Base-by-base conservation (phyloP, 2,329 filamentous ascomycete genomes). In the Penicillium digitatum region DNA sequence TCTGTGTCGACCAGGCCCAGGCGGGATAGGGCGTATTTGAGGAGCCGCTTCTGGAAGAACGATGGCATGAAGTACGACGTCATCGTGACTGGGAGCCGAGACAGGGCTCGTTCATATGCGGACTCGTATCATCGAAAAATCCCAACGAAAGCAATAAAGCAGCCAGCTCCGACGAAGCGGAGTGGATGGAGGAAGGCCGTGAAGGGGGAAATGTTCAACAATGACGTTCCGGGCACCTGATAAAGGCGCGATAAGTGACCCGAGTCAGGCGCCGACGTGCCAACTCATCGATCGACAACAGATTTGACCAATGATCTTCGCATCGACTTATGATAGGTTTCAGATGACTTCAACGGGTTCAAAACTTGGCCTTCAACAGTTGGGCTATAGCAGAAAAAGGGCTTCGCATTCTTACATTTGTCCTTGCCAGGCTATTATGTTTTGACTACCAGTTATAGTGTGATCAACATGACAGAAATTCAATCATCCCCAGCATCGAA, bases 1-100 rank as follows among this genome's bases (percentile, higher is more conserved):
- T 95, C 88, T 54, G 90, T 88, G 68, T 97, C 94, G 56, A 99
- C 83, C 52, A 96, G 81, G 64, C 95, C 91, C 56, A 96, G 81
- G 55, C 87, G 86, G 24, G 88, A 87, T 39, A 99, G 79, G 47
- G 87, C 90, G 78, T 94, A 96, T 63, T 90, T 87, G 62, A 97
- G 82, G 66, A 97, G 81, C 72, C 88, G 86, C 81, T 94, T 95
- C 76, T 92, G 89, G 79, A 95, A 78, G 64, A 80, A 90, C 64
- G 84, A 89, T 60, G 90, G 86, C 67, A 94, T 82, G 70, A 89
- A 85, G 70, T 82, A 86, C 52, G 87, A 86, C 51, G 87, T 85
- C 88, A 92, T 91, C 72, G 64, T 69, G 62, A 61, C 37, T 55
- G 57, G 58, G 66, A 71, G 71, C 70, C 67, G 56, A 63, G 57